Conservation (phyloP, 768 basidiomycete species). For the Hortiboletus flavorubellus region DNA sequence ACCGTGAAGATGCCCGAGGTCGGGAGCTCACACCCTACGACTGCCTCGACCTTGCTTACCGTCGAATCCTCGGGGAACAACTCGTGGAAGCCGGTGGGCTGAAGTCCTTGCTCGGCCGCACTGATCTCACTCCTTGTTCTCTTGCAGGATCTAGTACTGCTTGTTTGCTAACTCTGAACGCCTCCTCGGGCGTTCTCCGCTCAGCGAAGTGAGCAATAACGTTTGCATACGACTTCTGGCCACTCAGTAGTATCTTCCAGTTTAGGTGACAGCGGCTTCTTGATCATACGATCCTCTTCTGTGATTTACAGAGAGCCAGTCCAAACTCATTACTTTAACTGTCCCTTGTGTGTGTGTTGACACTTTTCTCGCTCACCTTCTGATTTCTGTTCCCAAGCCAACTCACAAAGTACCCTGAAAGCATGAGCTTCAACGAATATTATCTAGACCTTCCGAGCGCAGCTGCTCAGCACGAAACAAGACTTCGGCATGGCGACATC, state of each 20-base stretch:
- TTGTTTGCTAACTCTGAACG: conserved; percentile 70
- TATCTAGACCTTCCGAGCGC: conserved; percentile 38
- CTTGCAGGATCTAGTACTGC: conserved; percentile 78
- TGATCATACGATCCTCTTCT: conserved; percentile 64
- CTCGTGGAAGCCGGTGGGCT: conserved; percentile 48
- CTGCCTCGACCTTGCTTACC: conserved; percentile 70
- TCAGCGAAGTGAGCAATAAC: conserved; percentile 63
- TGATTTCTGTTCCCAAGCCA: conserved; percentile 22
- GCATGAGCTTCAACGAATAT: conserved; percentile 3
- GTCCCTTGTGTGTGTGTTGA: conserved; percentile 27
- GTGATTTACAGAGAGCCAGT: conserved; percentile 46
- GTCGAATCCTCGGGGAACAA: conserved; percentile 65
- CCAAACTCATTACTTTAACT: conserved; percentile 35
- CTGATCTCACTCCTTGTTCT: not conserved
- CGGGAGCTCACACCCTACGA: conserved; percentile 67
- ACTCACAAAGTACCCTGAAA: conserved; percentile 35
- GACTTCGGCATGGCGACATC: conserved; percentile 51
- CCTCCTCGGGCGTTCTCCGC: conserved; percentile 68
- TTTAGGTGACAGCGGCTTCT: conserved; percentile 77
- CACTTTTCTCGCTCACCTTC: not conserved
- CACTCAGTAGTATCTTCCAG: conserved; percentile 34
- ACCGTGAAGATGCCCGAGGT: conserved; percentile 60
- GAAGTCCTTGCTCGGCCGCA: conserved; percentile 20
- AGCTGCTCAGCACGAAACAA: conserved; percentile 45
- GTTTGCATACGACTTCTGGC: not conserved